A percentile compares a stretch with the other conserved stretches of the same genome.
phyloP scores from a whole-genome alignment of 371 early-diverging fungal species.

The Rhizopus arrhizus region DNA sequence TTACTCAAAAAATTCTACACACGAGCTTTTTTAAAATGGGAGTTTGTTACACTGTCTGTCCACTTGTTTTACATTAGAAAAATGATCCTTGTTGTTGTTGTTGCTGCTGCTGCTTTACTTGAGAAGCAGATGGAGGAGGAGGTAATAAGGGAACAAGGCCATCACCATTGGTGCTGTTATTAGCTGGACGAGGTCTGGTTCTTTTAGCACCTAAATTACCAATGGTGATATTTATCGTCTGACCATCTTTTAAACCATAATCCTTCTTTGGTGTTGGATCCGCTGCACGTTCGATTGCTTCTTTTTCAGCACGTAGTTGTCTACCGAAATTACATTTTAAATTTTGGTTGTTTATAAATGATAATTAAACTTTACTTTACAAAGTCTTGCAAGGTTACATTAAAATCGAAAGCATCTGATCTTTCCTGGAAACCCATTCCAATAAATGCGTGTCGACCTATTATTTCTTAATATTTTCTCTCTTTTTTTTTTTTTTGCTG shows the following conservation, averaged over 20 bases:
- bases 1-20: neutral
- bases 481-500: neutral
- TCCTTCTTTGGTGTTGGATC: conserved; percentile 68
- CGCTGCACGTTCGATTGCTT: conserved; percentile 47
- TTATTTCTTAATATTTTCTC: neutral
- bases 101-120: conserved; percentile 54
- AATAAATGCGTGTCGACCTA: conserved; percentile 82
- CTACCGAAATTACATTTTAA: conserved; percentile 31
- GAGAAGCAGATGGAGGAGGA: conserved; percentile 58
- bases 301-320: conserved; percentile 62
- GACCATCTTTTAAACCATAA: conserved; percentile 84
- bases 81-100: conserved; percentile 28
- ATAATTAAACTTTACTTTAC: conserved; percentile 50
- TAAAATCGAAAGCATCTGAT: conserved; percentile 89
- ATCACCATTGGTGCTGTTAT: conserved; percentile 1
- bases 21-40: neutral
- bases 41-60: neutral
- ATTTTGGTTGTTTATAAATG: neutral
- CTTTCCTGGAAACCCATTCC: conserved; percentile 91
- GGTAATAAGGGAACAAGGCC: conserved; percentile 50
- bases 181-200: conserved; percentile 32
- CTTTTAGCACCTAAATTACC: conserved; percentile 58
- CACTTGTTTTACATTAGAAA: conserved; percentile 14
- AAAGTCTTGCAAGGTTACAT: conserved; percentile 88
- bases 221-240: conserved; percentile 80